phyloP scores from a whole-genome alignment of 2,329 filamentous ascomycete species.

The Talaromyces pinophilus region DNA sequence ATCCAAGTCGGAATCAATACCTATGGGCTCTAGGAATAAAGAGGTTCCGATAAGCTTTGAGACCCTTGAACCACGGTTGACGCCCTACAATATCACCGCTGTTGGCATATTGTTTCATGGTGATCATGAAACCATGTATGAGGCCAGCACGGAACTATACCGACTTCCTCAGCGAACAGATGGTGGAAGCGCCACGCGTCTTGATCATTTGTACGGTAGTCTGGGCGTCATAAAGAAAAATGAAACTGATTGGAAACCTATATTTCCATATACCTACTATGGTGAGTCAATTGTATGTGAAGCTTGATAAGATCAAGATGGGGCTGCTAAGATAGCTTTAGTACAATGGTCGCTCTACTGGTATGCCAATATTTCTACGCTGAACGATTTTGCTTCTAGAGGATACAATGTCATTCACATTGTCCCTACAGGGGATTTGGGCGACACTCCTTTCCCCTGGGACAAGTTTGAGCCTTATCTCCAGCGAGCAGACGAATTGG shows the following conservation, averaged over 20 bases:
- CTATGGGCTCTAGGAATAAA: neutral
- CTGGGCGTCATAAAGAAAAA: conserved; percentile 43
- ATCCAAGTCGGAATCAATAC: neutral
- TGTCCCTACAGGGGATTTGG: conserved; percentile 42
- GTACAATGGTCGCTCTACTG: conserved; percentile 20
- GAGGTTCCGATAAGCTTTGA: conserved; percentile 9
- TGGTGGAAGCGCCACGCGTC: conserved; percentile 49
- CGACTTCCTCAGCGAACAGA: conserved; percentile 46
- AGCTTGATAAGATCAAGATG: neutral
- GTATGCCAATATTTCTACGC: conserved; percentile 15
- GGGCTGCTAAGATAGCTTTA: neutral
- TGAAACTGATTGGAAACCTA: conserved; percentile 34
- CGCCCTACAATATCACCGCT: conserved; percentile 44
- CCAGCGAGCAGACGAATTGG: conserved; percentile 46
- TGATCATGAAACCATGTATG: conserved; percentile 35
- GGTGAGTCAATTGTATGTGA: conserved; percentile 32
- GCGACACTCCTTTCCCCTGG: conserved; percentile 43
- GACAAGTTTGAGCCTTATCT: conserved; percentile 45
- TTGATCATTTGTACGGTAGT: conserved; percentile 52
- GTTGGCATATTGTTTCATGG: conserved; percentile 35
- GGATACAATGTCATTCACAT: conserved; percentile 28
- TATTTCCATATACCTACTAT: conserved; percentile 54
- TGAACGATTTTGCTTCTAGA: conserved; percentile 8
- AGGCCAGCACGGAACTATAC: conserved; percentile 40
- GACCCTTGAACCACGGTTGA: conserved; percentile 3